Percentiles rank a stretch among this genome's conserved stretches.
Conservation (phyloP, 257 asterid species). For the Solanum sejunctum region DNA sequence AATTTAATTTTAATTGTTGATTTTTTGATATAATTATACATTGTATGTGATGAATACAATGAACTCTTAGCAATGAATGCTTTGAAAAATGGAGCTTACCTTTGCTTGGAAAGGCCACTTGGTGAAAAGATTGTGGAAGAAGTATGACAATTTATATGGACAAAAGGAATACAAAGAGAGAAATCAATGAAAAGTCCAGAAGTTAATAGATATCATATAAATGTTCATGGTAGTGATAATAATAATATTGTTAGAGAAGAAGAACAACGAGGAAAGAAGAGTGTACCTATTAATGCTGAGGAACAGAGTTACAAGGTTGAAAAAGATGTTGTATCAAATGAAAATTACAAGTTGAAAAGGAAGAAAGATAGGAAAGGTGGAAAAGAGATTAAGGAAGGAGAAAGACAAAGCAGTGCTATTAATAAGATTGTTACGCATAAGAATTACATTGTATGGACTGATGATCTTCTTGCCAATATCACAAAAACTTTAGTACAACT, state of each 20-base stretch:
- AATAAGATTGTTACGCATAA: neutral
- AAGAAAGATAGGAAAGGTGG: neutral
- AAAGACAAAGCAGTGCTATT: neutral
- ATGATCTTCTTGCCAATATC: constrained; percentile 10
- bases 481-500: neutral
- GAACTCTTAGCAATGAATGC: neutral
- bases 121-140: neutral
- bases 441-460: neutral
- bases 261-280: neutral
- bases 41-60: neutral
- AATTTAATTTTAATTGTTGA: neutral
- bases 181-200: neutral
- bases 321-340: neutral
- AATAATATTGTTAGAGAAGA: neutral
- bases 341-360: neutral
- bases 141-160: neutral
- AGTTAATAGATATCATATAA: neutral
- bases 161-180: neutral
- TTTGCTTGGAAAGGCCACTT: neutral
- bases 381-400: neutral
- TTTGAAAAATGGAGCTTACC: neutral
- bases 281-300: neutral
- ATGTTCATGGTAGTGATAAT: neutral
- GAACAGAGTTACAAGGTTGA: neutral
- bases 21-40: neutral